phyloP scores from a whole-genome alignment of 495 filamentous ascomycete species.

The Penicillium malachiteum region DNA sequence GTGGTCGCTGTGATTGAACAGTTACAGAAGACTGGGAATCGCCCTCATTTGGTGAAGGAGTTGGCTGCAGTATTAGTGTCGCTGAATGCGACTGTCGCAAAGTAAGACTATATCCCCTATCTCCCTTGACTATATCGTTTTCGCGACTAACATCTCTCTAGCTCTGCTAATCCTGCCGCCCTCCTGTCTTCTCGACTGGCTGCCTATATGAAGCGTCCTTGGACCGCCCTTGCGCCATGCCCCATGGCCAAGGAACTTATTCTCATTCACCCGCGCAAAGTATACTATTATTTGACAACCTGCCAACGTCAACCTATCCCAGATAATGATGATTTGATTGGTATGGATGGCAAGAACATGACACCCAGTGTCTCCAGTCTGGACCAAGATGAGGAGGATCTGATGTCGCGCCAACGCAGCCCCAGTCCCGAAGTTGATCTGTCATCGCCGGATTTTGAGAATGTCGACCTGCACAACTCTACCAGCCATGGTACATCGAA shows the following conservation, averaged over 20 bases:
- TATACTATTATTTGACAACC: constrained; percentile 93
- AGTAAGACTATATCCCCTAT: constrained; percentile 56
- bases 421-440: constrained; percentile 93
- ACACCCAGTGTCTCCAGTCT: constrained; percentile 84
- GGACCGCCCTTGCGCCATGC: constrained; percentile 78
- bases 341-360: constrained; percentile 54
- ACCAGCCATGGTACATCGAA: constrained; percentile 52
- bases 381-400: constrained; percentile 67
- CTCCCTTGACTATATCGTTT: background rate
- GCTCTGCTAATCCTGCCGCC: constrained; percentile 92
- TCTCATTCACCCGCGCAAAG: constrained; percentile 86
- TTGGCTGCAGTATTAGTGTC: constrained; percentile 76
- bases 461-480: constrained; percentile 48
- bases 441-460: constrained; percentile 81
- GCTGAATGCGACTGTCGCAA: constrained; percentile 80
- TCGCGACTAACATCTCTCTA: constrained; percentile 47
- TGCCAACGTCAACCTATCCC: constrained; percentile 80
- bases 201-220: constrained; percentile 83
- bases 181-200: constrained; percentile 91
- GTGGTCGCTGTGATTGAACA: constrained; percentile 89
- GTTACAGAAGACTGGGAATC: constrained; percentile 87
- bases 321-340: constrained; percentile 57
- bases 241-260: constrained; percentile 91
- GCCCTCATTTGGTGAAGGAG: constrained; percentile 93
- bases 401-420: constrained; percentile 67